Evolutionary conservation across 306 rosid genomes (phyloP), one percentile per base, ranked within the genome.

Genomic region (Fragaria nilgerrensis): DNA sequence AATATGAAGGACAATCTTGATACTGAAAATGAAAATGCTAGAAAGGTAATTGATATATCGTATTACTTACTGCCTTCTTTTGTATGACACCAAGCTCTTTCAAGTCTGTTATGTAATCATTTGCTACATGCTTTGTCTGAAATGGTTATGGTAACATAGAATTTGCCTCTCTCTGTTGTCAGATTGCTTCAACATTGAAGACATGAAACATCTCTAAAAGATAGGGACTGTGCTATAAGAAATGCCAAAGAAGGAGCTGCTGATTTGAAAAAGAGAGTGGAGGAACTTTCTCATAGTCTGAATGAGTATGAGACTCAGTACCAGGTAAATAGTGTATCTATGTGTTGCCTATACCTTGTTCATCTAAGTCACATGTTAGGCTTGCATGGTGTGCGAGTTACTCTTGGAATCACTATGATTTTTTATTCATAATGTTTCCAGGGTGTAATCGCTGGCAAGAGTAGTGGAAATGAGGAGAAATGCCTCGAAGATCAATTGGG

Each of bases 361-460:
- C 39, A 48, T 44, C 73, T 47, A 77, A 36, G 44, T 45, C 77
- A 7, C 77, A 77, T 25, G 34, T 56, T 85, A 79, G 32, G 27
- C 44, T 43, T 70, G 61, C 50, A 44, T 47, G 64, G 23, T 23
- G 48, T 70, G 52, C 74, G 48, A 70, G 76, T 68, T 80, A 32
- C 37, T 73, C 75, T 47, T 65, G 32, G 75, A 49, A 66, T 71
- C 36, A n/a, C 39, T 55, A 36, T 75, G 59, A 5, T 20, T 41
- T 10, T 34, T 23, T 7, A 53, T 49, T 20, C 12, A 71, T 78
- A 74, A 43, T 43, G 29, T 84, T 68, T 76, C 23, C 55, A 95
- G 98, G 98, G 97, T 49, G 92, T 95, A 36, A 48, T 92, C 73
- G 97, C 93, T 50, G 98, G 98, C 25, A 95, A 95, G 87, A 88